phyloP scores from a whole-genome alignment of 768 basidiomycete genomes.

The Tephrocybe sp. region DNA sequence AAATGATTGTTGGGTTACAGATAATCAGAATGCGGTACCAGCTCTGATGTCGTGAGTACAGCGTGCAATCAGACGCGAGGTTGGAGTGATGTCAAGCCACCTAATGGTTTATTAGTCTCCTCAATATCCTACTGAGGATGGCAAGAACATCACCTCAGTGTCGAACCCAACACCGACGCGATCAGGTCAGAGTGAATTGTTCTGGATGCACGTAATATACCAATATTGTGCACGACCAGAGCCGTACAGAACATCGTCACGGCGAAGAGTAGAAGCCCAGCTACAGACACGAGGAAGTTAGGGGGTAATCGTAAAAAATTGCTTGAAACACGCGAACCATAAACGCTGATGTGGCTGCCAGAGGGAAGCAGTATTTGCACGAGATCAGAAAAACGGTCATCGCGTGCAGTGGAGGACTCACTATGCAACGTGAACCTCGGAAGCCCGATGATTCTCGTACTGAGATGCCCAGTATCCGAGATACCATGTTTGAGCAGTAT shows the following conservation, averaged over 20 bases:
- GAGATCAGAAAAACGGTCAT: background rate
- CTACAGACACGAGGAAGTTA: conserved; percentile 9
- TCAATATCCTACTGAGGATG: background rate
- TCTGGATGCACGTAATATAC: conserved; percentile 51
- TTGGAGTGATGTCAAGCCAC: conserved; percentile 46
- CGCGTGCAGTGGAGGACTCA: conserved; percentile 23
- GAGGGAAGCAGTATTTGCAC: background rate
- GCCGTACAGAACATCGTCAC: conserved; percentile 30
- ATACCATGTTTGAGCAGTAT: conserved; percentile 37
- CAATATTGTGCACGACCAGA: conserved; percentile 39
- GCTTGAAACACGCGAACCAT: conserved; percentile 20
- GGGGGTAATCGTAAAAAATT: background rate
- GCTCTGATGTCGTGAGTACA: conserved; percentile 63
- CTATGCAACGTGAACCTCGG: conserved; percentile 31
- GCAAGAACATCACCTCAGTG: conserved; percentile 44
- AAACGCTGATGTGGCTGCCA: conserved; percentile 53
- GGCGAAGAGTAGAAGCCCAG: conserved; percentile 28
- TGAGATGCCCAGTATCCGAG: conserved; percentile 43
- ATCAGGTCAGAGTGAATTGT: conserved; percentile 51
- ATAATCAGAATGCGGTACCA: conserved; percentile 18
- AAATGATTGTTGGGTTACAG: conserved; percentile 24
- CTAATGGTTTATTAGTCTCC: conserved; percentile 26
- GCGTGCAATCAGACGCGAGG: conserved; percentile 55
- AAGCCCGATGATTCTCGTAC: conserved; percentile 31
- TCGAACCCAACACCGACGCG: conserved; percentile 54